Evolutionary conservation across 352 stramenopile species (phyloP).

Genomic region (Pythium aphanidermatum): DNA sequence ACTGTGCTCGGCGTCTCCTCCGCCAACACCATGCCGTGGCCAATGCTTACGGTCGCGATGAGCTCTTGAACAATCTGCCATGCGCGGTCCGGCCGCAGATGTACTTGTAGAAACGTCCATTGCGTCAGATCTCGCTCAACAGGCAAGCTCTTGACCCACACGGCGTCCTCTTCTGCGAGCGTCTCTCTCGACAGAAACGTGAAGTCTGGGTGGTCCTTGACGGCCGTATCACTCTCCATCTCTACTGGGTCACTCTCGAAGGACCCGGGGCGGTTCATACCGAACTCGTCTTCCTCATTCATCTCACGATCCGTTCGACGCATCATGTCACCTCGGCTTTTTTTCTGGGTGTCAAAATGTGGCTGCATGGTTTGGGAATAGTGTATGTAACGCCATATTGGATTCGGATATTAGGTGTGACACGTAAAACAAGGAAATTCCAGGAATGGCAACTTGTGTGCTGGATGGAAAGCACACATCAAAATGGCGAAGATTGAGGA

Average conservation of each 20-base stretch:
- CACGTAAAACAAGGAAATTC: too few relatives aligned
- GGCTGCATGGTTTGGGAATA: conserved; percentile 1
- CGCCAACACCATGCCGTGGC: conserved; percentile 56
- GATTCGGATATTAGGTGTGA: too few relatives aligned
- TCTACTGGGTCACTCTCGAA: conserved; percentile 67
- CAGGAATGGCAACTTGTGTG: too few relatives aligned
- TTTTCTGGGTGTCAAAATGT: conserved; percentile 1
- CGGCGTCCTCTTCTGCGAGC: conserved; percentile 26
- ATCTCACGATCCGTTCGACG: conserved; percentile 9
- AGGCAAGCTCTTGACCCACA: conserved; percentile 51
- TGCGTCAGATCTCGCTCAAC: conserved; percentile 54
- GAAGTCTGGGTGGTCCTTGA: conserved; percentile 73
- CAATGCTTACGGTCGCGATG: conserved; percentile 68
- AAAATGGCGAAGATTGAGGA: conserved; percentile 33
- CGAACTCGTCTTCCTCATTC: conserved; percentile 63
- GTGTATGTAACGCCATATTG: too few relatives aligned
- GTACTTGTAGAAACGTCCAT: conserved; percentile 68
- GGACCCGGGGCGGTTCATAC: conserved; percentile 45
- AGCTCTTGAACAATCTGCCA: conserved; percentile 80
- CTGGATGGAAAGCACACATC: background rate
- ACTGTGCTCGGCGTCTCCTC: conserved; percentile 52
- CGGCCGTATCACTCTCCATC: conserved; percentile 33
- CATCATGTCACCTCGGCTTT: background rate
- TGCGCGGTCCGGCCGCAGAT: conserved; percentile 58
- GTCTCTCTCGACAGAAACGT: conserved; percentile 32